phyloP scores from a whole-genome alignment of 768 basidiomycete species.

The Piloderma croceum region DNA sequence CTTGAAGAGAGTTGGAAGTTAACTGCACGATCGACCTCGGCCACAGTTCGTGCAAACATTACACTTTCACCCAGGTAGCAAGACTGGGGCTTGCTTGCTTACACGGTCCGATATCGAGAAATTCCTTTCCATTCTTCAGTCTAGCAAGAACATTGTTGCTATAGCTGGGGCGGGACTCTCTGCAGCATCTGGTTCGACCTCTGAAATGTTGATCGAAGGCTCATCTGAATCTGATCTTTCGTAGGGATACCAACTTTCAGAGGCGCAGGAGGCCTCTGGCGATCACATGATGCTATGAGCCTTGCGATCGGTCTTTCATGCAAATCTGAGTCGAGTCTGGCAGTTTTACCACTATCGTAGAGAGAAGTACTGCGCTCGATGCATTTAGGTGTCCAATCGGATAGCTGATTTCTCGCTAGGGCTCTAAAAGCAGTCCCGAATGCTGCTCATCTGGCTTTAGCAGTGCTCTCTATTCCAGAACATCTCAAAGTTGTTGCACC shows the following conservation, averaged over 20 bases:
- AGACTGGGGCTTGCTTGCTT: no score
- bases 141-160: conserved; percentile 33
- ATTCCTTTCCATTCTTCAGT: no score
- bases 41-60: no score
- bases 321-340: conserved; percentile 30
- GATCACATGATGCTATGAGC: conserved; percentile 19
- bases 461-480: conserved; percentile 6
- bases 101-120: no score
- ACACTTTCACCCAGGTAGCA: no score
- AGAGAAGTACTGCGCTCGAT: conserved; percentile 16
- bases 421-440: conserved; percentile 21
- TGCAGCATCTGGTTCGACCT: conserved; percentile 16
- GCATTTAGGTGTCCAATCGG: not conserved
- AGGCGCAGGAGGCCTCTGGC: conserved; percentile 22
- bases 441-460: conserved; percentile 19
- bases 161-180: conserved; percentile 27
- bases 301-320: conserved; percentile 28
- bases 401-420: conserved; percentile 10
- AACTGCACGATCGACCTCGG: no score
- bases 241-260: conserved; percentile 25
- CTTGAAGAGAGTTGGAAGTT: no score
- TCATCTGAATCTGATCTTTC: not conserved
- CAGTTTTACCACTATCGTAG: conserved; percentile 37
- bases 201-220: not conserved
- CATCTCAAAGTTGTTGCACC: conserved; percentile 3